Conservation (phyloP, 805 yeast genomes). For the Pichia paraexigua region DNA sequence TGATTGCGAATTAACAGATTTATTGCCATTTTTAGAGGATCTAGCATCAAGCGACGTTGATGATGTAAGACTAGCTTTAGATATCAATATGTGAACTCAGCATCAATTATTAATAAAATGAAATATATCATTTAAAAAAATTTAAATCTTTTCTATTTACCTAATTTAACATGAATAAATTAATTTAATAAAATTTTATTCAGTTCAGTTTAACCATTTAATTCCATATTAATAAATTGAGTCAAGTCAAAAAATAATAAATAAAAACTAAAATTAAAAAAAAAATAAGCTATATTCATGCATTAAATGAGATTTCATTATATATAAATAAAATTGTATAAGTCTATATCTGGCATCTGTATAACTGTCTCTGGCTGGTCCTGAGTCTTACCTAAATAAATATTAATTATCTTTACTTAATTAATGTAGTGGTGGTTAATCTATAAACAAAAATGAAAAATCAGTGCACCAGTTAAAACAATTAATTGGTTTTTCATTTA, state of each 20-base stretch:
- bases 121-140: no score
- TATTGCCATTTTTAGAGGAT: constrained; percentile 86
- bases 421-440: no score
- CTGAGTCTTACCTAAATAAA: neutral
- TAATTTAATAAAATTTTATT: neutral
- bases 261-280: neutral
- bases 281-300: neutral
- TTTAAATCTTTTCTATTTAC: neutral
- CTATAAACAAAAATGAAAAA: neutral
- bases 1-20: constrained; percentile 89
- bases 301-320: neutral
- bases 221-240: neutral
- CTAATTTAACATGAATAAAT: neutral
- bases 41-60: constrained; percentile 63
- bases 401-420: neutral
- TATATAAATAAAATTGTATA: neutral
- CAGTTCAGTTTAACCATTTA: neutral
- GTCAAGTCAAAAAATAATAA: neutral
- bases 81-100: constrained; percentile 39
- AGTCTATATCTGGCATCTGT: neutral
- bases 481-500: neutral
- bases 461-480: neutral
- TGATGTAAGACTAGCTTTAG: constrained; percentile 81
- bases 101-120: neutral
- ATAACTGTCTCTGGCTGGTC: neutral